These are phyloP conservation scores for Salix viminalis DNA, from an alignment of 345 rosid genomes.

Conservation along the genomic window DNA sequence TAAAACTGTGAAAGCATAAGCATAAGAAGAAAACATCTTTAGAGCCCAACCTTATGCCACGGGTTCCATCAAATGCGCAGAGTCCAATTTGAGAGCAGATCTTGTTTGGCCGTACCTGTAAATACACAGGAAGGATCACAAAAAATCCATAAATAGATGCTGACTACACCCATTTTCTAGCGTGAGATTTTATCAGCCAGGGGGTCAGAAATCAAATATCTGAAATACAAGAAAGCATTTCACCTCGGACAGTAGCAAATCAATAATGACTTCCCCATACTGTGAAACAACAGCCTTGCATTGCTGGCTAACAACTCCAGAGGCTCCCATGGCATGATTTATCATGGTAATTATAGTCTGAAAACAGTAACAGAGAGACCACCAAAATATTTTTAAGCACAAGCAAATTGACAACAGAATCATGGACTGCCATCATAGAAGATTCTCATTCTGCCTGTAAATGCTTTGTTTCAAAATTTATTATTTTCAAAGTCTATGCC, in stretches of 20 bases:
- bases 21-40: neutral
- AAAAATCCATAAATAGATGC: neutral
- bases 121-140: neutral
- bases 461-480: neutral
- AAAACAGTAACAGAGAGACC: neutral
- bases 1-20: neutral
- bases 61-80: conserved; percentile 24
- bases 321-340: conserved; percentile 30
- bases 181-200: neutral
- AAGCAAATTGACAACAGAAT: neutral
- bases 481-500: neutral
- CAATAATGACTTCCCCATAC: conserved; percentile 22
- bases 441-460: neutral
- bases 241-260: conserved; percentile 30
- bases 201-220: neutral
- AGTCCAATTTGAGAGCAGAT: conserved; percentile 27
- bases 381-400: neutral
- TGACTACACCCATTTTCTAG: neutral
- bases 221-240: neutral
- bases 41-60: conserved; percentile 15
- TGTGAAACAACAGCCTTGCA: conserved; percentile 28
- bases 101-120: conserved; percentile 23
- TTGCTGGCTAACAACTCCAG: conserved; percentile 28
- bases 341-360: conserved; percentile 31
- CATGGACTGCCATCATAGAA: neutral